Evolutionary conservation across 345 rosid genomes (phyloP).

Genomic region (Gossypium ekmanianum): DNA sequence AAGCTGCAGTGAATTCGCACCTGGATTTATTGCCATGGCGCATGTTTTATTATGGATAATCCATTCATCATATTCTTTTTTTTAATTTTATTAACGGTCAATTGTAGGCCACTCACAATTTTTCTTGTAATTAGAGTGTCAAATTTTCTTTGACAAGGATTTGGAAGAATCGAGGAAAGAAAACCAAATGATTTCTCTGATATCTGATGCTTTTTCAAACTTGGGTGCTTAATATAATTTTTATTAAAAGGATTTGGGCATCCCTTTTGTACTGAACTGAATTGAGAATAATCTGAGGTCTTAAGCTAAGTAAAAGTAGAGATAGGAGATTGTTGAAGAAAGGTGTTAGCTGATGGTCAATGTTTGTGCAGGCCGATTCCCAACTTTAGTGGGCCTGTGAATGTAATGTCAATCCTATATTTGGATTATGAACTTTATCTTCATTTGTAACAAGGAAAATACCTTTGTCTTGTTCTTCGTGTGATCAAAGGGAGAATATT

Average conservation of each 20-base stretch:
- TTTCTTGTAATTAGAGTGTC: slow-evolving; percentile 13
- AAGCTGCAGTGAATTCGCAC: slow-evolving; percentile 15
- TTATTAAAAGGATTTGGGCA: neutral
- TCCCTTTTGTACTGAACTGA: neutral
- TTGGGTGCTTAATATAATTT: neutral
- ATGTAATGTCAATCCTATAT: no score
- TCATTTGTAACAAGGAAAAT: no score
- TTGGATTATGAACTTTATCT: no score
- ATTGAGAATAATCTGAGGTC: neutral
- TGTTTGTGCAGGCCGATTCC: no score
- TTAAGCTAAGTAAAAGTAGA: neutral
- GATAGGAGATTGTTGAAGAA: neutral
- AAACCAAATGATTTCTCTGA: neutral
- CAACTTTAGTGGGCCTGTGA: no score
- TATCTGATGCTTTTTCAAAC: neutral
- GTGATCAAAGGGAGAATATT: neutral
- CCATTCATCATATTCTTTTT: slow-evolving; percentile 16
- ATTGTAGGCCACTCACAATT: slow-evolving; percentile 5
- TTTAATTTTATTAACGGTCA: slow-evolving; percentile 9
- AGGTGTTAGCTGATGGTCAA: no score
- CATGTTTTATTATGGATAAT: slow-evolving; percentile 21
- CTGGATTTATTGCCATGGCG: slow-evolving; percentile 4
- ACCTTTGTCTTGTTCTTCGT: no score
- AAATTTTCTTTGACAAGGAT: neutral
- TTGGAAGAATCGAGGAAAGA: neutral